Percentiles rank a stretch among this genome's conserved stretches.
Evolutionary conservation across 2,329 filamentous ascomycete species (phyloP).

Genomic region (Colletotrichum tamarilloi): DNA sequence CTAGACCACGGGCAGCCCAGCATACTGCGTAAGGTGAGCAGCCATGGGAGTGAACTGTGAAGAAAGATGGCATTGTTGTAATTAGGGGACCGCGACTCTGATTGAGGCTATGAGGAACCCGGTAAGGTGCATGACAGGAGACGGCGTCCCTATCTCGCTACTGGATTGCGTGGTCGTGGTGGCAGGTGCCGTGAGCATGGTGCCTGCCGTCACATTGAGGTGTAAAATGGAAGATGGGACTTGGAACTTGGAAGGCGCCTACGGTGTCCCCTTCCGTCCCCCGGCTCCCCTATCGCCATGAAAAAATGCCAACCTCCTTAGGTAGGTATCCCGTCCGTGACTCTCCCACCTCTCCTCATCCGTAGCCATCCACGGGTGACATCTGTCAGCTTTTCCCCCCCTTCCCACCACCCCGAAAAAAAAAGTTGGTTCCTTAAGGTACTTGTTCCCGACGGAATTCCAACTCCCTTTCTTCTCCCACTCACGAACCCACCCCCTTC

Average conservation of each 20-base stretch:
- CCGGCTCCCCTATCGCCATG: slow-evolving; percentile 4
- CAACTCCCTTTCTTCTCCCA: slow-evolving; percentile 10
- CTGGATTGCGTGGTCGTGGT: neutral
- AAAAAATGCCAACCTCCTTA: slow-evolving; percentile 4
- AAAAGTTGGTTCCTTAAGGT: slow-evolving; percentile 25
- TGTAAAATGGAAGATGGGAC: too few relatives aligned
- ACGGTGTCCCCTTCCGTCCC: neutral
- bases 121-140: slow-evolving; percentile 11
- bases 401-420: slow-evolving; percentile 16
- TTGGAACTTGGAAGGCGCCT: too few relatives aligned
- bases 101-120: neutral
- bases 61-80: neutral
- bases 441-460: neutral
- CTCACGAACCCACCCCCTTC: slow-evolving; percentile 10
- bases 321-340: neutral
- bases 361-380: slow-evolving; percentile 17
- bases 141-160: slow-evolving; percentile 16
- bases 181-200: too few relatives aligned
- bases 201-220: too few relatives aligned
- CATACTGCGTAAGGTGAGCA: neutral
- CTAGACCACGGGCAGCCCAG: neutral
- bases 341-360: slow-evolving; percentile 4
- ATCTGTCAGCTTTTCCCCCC: slow-evolving; percentile 31
- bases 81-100: neutral
- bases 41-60: neutral